Evolutionary conservation across 202 grass and related monocot species (phyloP), one percentile per base, ranked within the genome.

Genomic region (Sporobolus alterniflorus): DNA sequence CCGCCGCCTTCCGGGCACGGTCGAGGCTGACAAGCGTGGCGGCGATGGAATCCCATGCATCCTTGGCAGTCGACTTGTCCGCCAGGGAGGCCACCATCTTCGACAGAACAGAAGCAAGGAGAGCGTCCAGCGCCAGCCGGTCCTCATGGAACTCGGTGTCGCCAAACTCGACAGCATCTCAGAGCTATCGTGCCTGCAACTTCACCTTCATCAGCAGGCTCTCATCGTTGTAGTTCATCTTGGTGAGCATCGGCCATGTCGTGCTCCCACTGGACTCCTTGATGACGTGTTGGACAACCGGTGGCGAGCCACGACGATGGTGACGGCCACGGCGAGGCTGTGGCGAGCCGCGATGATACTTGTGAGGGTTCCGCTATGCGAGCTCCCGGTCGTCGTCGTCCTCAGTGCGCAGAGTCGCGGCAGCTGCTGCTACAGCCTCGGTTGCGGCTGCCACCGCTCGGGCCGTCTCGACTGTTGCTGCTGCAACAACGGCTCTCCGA

Each of bases 341-440:
- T 65, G 71, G 81, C 81, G 81, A 75, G 15, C 34, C 48, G 22
- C 39, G 21, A 9, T 71, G 81, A 16, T 67, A 40, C 75, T 71
- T 44, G 49, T 54, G 60, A 63, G 60, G 60, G 60, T 3, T 18
- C 60, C 29, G 60, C 60, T 10, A 15, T 2, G 13, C 47, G 60
- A 5, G 13, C 4, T 15, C 29, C 28, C 5, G 28, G 0, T 29
- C 47, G 12, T 63, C 60, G 2, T 28, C 29, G 15, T 32, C 28
- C 12, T 63, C 60, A 6, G 6, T 4, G 60, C 60, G 29, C 11
- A 63, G 28, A 0, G 60, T 28, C 10, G 60, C 60, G 1, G 29
- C 60, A 7, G 59, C 29, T 0, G 60, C 60, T 7, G 24, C 18
- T 0, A 28, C 60, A 1, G 6, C 60, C 14, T 63, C 60, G 3